Evolutionary conservation across 345 rosid species (phyloP), one percentile per base, ranked within the genome.

Genomic region (Eucalyptus marginata): DNA sequence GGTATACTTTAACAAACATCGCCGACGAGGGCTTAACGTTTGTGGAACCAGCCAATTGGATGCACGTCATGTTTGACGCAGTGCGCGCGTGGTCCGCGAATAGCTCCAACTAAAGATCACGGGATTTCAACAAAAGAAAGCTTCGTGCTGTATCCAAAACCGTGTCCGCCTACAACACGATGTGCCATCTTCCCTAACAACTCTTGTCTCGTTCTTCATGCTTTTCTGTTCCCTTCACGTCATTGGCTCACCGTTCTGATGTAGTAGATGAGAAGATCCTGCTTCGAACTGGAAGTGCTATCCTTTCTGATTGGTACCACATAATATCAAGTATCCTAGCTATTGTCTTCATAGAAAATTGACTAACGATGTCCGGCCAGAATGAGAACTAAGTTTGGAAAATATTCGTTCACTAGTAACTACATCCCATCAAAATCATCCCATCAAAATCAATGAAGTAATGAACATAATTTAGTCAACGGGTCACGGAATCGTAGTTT

Each of bases 61-160:
- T 71, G 62, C 24, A 71, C 4, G 86, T 43, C 86, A 50, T 33
- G 40, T 49, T 49, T 49, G 86, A 88, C 64, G 89, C 58, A 20
- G 24, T 52, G 58, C 58, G 17, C 20, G 7, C 59, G 50, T 36
- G 89, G 87, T 44, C 87, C 13, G 47, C 33, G 29, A 46, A 49
- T 88, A 29, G 62, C 89, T 88, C 89, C 89, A 88, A 88, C 89
- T 58, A 54, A 56, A 88, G 89, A 52, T 88, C 89, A 88, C 89
- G 89, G 85, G 89, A 43, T 27, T 13, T 50, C 87, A 52, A 20
- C 13, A 76, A 22, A 40, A 36, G 83, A 76, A 18, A 76, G 83
- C 47, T 76, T 76, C 15, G 46, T 25, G 68, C 81, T 49, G 43
- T 51, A 58, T 88, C 59, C 46, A 44, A 86, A 52, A 88, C 89